Conservation (phyloP, 2,329 filamentous ascomycete genomes). For the Tolypocladium album region DNA sequence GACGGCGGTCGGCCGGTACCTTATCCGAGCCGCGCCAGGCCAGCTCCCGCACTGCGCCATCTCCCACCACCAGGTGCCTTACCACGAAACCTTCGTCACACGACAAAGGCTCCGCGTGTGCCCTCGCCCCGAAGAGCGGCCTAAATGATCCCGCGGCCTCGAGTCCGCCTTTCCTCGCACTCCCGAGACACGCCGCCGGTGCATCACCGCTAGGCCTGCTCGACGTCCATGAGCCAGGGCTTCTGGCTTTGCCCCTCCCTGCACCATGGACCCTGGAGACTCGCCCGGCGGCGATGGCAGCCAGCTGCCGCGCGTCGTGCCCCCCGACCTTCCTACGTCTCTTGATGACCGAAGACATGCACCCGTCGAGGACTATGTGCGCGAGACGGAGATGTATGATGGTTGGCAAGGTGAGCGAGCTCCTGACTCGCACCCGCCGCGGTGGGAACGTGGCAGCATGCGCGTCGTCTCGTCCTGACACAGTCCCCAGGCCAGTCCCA, state of each 20-base stretch:
- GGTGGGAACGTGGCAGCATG: slow-evolving; percentile 3
- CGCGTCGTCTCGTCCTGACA: slow-evolving; percentile 10
- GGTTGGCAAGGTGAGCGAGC: slow-evolving; percentile 75
- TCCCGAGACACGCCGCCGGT: not conserved
- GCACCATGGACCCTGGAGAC: slow-evolving; percentile 49
- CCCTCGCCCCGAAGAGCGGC: not conserved
- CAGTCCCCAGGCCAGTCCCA: slow-evolving; percentile 71
- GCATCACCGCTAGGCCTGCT: slow-evolving; percentile 1
- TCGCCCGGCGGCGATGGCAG: slow-evolving; percentile 25
- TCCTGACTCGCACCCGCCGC: slow-evolving; percentile 1
- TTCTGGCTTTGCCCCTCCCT: slow-evolving; percentile 26
- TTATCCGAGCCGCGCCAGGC: not conserved
- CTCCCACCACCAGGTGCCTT: not conserved
- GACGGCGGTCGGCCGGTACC: not conserved
- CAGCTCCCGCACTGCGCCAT: not conserved
- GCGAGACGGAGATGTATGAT: slow-evolving; percentile 96
- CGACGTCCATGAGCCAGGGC: slow-evolving; percentile 21
- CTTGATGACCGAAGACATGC: slow-evolving; percentile 75
- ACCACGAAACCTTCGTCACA: not conserved
- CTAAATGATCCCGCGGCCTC: not conserved
- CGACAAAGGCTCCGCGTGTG: not conserved
- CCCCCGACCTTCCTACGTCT: slow-evolving; percentile 79
- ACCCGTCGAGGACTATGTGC: slow-evolving; percentile 49
- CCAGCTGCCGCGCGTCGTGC: slow-evolving; percentile 46
- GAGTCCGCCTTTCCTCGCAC: not conserved